Percentiles rank a stretch among this genome's conserved stretches.
Evolutionary conservation across 345 rosid species (phyloP).

Genomic region (Eucalyptus curtisii): DNA sequence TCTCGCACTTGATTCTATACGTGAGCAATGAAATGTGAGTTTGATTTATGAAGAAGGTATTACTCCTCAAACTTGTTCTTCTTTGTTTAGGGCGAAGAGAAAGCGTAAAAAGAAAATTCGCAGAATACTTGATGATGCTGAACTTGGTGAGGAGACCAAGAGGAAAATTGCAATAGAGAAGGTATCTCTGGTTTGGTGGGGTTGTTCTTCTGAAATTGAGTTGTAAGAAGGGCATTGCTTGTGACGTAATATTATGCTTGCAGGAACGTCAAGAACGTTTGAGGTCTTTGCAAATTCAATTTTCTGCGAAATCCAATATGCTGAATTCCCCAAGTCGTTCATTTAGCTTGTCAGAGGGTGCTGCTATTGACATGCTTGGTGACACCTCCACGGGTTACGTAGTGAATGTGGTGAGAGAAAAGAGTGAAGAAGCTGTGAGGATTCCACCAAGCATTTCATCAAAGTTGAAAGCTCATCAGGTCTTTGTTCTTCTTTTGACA

Average conservation of each 20-base stretch:
- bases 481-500: not conserved
- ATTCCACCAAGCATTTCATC: conserved; percentile 79
- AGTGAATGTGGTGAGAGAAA: conserved; percentile 96
- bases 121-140: conserved; percentile 93
- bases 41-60: not conserved
- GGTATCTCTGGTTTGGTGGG: conserved; percentile 21
- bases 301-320: conserved; percentile 53
- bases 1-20: not conserved
- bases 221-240: not conserved
- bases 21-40: not conserved
- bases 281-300: conserved; percentile 67
- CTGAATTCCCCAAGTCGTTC: conserved; percentile 24
- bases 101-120: conserved; percentile 79
- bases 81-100: conserved; percentile 44
- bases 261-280: conserved; percentile 97
- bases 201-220: not conserved
- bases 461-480: conserved; percentile 95
- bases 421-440: conserved; percentile 90
- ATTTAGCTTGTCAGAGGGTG: conserved; percentile 46
- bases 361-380: conserved; percentile 67
- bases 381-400: conserved; percentile 74
- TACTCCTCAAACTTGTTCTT: conserved; percentile 1
- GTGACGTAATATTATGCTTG: conserved; percentile 4
- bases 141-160: conserved; percentile 95
- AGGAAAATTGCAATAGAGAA: conserved; percentile 97